Evolutionary conservation across 1,284 basidiomycete species (phyloP).

Genomic region (Ustilago vetiveriae): DNA sequence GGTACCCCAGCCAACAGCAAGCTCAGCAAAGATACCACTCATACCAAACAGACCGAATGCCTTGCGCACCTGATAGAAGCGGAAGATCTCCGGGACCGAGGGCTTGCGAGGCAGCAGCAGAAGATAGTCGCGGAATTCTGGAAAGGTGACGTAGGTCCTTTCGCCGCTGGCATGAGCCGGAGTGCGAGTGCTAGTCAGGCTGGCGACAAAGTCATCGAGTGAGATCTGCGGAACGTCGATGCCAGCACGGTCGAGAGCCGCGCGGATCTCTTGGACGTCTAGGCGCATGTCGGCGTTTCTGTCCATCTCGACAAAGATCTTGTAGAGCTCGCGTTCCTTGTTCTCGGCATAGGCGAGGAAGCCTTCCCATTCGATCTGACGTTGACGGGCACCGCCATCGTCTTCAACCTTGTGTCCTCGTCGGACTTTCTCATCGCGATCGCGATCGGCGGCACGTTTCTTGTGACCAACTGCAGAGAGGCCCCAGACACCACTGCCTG

Average conservation of each 20-base stretch:
- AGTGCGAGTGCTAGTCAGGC: constrained; percentile 52
- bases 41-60: constrained; percentile 65
- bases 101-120: constrained; percentile 63
- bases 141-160: constrained; percentile 59
- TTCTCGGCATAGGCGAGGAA: constrained; percentile 65
- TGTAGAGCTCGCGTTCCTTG: constrained; percentile 65
- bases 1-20: constrained; percentile 61
- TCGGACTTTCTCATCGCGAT: constrained; percentile 39
- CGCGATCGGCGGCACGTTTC: constrained; percentile 47
- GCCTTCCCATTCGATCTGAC: constrained; percentile 66
- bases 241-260: constrained; percentile 58
- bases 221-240: constrained; percentile 54
- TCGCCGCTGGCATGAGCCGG: constrained; percentile 21
- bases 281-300: constrained; percentile 62
- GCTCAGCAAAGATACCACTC: constrained; percentile 65
- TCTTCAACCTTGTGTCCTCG: constrained; percentile 47
- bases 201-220: constrained; percentile 65
- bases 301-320: constrained; percentile 64
- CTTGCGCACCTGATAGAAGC: constrained; percentile 66
- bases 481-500: constrained; percentile 65
- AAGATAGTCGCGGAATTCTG: constrained; percentile 66
- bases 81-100: constrained; percentile 62
- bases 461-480: constrained; percentile 55
- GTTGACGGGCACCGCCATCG: constrained; percentile 55
- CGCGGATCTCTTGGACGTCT: constrained; percentile 56